Conservation (phyloP, 2,329 filamentous ascomycete genomes). For the Pseudogymnoascus sp. region DNA sequence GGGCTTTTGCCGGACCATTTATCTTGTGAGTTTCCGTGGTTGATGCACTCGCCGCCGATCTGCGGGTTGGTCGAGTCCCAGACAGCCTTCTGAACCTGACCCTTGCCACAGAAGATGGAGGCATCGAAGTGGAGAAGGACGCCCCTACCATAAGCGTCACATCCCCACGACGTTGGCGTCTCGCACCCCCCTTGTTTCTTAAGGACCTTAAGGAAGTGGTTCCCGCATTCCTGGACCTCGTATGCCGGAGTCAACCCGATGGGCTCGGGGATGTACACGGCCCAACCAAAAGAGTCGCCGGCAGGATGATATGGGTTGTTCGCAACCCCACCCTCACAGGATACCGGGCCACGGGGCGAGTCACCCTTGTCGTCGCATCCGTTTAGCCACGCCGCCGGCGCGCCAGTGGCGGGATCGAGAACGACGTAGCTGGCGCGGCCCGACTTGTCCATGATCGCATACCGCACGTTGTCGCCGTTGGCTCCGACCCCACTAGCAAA, state of each 20-base stretch:
- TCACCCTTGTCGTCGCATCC: neutral
- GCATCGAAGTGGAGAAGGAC: neutral
- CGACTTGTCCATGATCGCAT: neutral
- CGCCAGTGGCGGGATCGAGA: neutral
- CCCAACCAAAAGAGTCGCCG: neutral
- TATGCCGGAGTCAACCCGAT: neutral
- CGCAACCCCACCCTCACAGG: neutral
- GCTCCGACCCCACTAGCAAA: neutral
- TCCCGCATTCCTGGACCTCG: neutral
- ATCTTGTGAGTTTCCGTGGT: neutral
- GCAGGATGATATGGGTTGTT: neutral
- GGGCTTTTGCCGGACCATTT: neutral
- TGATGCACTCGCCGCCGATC: neutral
- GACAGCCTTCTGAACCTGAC: neutral
- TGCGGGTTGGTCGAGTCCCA: neutral
- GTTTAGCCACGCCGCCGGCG: neutral
- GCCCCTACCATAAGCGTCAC: neutral
- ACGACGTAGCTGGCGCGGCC: neutral
- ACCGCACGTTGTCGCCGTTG: neutral
- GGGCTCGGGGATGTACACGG: neutral
- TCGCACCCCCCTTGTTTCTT: neutral
- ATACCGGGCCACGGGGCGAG: neutral
- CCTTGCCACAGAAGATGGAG: neutral
- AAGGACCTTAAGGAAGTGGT: neutral
- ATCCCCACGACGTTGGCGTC: neutral